Base-by-base conservation (phyloP, 352 stramenopile species). In the Phytophthora hybrid region DNA sequence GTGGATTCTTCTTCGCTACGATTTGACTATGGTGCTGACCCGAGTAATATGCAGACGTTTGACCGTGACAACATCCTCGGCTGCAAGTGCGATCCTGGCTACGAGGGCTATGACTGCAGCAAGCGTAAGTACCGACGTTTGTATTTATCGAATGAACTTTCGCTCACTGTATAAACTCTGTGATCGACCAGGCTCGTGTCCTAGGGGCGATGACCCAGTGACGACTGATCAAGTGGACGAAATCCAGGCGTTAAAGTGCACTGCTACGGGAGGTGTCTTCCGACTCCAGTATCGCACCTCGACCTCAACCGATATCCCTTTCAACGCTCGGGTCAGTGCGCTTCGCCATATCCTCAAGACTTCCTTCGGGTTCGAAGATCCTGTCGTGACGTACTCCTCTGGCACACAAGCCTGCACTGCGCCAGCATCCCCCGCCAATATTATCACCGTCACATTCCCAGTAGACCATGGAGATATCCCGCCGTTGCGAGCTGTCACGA, bases 31-130 rank as follows among this genome's bases (percentile, higher is more conserved):
- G 87, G 87, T 1, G 56, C 74, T 0, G 84, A 90, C 53, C 79
- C 85, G 1, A 94, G 94, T 64, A 92, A 91, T 53, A 58, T 80
- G 0, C 61, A 81, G 47, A 94, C 87, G 14, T 98, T 84, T 71
- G 94, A 98, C 64, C 81, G 88, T 7, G 63, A 94, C 51, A 80
- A 82, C 1, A 88, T 89, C 52, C 78, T 95, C 59, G 92, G 91
- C 16, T 98, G 95, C 77, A 94, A 95, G 62, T 98, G 95, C 69
- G 92, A 98, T 60, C 76, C 84, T 51, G 93, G 93, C 13, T 98
- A 91, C 69, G 84, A 88, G 69, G 95, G 94, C n/a, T 89, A 97
- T 59, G 92, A 97, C 72, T 98, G 96, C 81, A 91, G 61, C 39
- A 77, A 82, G 18, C 69, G 88, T 93, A 79, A 31, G 83, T 77